Base-by-base conservation (phyloP, 345 rosid species). In the Corchorus capsularis region DNA sequence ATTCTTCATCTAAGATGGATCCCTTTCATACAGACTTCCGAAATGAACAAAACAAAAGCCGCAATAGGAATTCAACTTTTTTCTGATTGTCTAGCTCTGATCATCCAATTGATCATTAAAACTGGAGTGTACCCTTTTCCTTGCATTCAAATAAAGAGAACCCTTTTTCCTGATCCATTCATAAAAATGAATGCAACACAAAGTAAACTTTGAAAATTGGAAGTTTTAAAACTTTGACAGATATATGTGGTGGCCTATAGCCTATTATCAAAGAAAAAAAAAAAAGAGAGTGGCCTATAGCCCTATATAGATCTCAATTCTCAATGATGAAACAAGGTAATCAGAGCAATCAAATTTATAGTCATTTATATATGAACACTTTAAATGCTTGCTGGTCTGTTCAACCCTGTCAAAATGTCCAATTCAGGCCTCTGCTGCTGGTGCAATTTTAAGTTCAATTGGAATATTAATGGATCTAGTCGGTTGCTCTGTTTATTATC, bases 141-240 rank as follows among this genome's bases (percentile, higher is more conserved):
- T 8, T n/a, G 16, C 41, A 50, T 34, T 41, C 34, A 22, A 11
- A 39, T 8, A 17, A 53, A 41, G 41, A 4, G 61, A 52, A 37
- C 37, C 68, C 61, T 69, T 27, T 19, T 59, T 72, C 52, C 52
- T 34, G 9, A 62, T 46, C 9, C 57, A 8, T 69, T 77, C 63
- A 61, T 55, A 13, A 17, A 62, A 77, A 70, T 14, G 35, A 53
- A 61, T 46, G 13, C 54, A 16, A 69, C 69, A 47, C 8, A 62
- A 50, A 39, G 55, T 15, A 50, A 17, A 19, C 35, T 70, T 77
- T 22, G 75, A 39, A 69, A 0, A 47, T 47, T 47, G 79, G 79
- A 22, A 67, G 41, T 32, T 52, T 37, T 27, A 45, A 54, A 68
- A 27, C 27, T 10, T 34, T 34, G 70, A 65, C 57, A 22, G 17